phyloP scores from a whole-genome alignment of 2,329 filamentous ascomycete genomes.

The Phyllosticta ampelicida region DNA sequence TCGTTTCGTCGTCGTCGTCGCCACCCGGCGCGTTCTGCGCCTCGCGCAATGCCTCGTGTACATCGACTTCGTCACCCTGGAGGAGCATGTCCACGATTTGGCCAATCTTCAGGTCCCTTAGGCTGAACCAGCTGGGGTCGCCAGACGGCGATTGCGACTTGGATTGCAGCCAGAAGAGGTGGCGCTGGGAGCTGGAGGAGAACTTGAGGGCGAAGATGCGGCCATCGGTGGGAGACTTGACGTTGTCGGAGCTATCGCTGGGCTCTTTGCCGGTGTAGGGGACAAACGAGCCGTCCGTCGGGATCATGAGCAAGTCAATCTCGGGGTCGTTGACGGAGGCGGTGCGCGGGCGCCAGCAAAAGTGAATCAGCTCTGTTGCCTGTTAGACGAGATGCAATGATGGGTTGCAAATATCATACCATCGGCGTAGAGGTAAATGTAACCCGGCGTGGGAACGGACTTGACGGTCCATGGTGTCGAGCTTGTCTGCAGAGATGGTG shows the following conservation, averaged over 20 bases:
- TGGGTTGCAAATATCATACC: constrained; percentile 37
- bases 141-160: constrained; percentile 64
- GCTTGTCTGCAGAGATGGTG: constrained; percentile 20
- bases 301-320: constrained; percentile 88
- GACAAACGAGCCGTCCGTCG: constrained; percentile 74
- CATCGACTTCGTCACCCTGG: constrained; percentile 80
- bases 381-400: constrained; percentile 5
- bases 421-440: constrained; percentile 94
- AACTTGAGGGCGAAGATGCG: constrained; percentile 93
- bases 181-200: constrained; percentile 75
- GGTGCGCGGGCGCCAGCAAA: constrained; percentile 86
- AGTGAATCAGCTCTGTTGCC: constrained; percentile 71
- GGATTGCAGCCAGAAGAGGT: constrained; percentile 95
- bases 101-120: constrained; percentile 75
- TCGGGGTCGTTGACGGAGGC: constrained; percentile 62
- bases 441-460: constrained; percentile 63
- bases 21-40: constrained; percentile 43
- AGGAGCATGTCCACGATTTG: constrained; percentile 76
- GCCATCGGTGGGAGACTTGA: constrained; percentile 62
- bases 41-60: constrained; percentile 54
- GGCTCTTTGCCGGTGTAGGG: constrained; percentile 54
- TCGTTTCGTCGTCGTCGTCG: constrained; percentile 54
- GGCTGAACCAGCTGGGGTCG: constrained; percentile 69
- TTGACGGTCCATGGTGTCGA: constrained; percentile 60
- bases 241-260: constrained; percentile 42